Evolutionary conservation across 768 basidiomycete genomes (phyloP), one percentile per base, ranked within the genome.

Genomic region (Tricholoma hemisulphureum): DNA sequence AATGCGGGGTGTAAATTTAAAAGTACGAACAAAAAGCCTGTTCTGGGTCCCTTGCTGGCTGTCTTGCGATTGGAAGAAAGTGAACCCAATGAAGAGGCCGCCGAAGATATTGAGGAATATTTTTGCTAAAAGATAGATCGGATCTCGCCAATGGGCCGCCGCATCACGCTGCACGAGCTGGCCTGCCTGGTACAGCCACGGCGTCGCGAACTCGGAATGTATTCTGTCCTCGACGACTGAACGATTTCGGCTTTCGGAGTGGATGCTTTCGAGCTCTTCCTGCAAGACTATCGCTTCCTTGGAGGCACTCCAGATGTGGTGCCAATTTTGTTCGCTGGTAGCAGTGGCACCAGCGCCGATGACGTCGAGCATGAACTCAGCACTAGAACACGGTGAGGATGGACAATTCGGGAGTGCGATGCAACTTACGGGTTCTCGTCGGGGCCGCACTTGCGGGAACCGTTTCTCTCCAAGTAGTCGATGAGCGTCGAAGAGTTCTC

Each of bases 301-400:
- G 0, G 85, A 82, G 5, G 78, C 67, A 18, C 68, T 64, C 88
- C 88, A 92, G n/a, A 80, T 67, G 6, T 68, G 60, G 48, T 74
- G 66, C 89, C 89, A 92, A 58, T 90, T 78, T 23, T 70, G 70
- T 13, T 62, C 61, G 54, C 78, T 83, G 14, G 78, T 74, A 1
- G 85, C 82, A 1, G 86, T 85, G 1, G 84, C 83, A 2, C 89
- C 89, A 26, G 89, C 88, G 16, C 89, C 89, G 56, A 90, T 90
- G 45, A 84, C 87, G 24, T 87, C 84, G 18, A 91, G 78, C 77
- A 85, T 84, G 58, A 79, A 85, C 59, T 85, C 84, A 26, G 84
- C 84, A 37, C 83, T 84, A 45, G 39, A 28, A 21, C 14, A 50
- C n/a, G 5, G 26, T 51, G 54, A 45, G 64, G 16, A 6, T n/a